These are phyloP conservation scores for Verticillium nubilum DNA, from an alignment of 2,329 filamentous ascomycete genomes.

Conservation along the genomic window DNA sequence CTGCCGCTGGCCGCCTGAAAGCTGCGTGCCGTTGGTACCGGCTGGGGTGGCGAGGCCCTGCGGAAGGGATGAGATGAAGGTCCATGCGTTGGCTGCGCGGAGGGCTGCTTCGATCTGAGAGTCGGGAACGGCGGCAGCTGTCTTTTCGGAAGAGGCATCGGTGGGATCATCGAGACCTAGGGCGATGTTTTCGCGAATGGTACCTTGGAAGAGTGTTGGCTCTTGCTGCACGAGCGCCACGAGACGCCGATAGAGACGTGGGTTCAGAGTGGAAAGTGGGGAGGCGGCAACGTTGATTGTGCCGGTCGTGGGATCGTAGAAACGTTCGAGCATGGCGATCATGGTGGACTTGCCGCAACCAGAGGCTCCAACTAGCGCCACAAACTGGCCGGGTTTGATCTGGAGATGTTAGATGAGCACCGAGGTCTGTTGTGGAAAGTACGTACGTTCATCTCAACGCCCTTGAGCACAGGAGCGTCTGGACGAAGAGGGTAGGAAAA, in stretches of 20 bases:
- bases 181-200: conserved; percentile 41
- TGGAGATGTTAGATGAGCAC: conserved; percentile 8
- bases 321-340: conserved; percentile 44
- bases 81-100: conserved; percentile 41
- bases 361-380: conserved; percentile 49
- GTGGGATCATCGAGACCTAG: conserved; percentile 24
- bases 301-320: conserved; percentile 39
- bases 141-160: conserved; percentile 5
- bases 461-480: conserved; percentile 31
- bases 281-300: conserved; percentile 39
- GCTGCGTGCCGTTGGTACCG: conserved; percentile 60
- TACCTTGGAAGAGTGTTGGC: conserved; percentile 43
- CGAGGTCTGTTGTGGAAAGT: not conserved
- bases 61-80: conserved; percentile 32
- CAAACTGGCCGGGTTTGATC: conserved; percentile 41
- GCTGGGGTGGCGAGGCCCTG: conserved; percentile 56
- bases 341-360: conserved; percentile 59
- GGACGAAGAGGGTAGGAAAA: conserved; percentile 57
- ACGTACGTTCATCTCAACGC: conserved; percentile 32
- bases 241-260: conserved; percentile 44
- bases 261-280: conserved; percentile 33
- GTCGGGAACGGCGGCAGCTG: conserved; percentile 19
- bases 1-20: conserved; percentile 70
- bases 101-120: conserved; percentile 36
- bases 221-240: conserved; percentile 55